Evolutionary conservation across 345 rosid species (phyloP), one percentile per base, ranked within the genome.

Genomic region (Acer campestre): DNA sequence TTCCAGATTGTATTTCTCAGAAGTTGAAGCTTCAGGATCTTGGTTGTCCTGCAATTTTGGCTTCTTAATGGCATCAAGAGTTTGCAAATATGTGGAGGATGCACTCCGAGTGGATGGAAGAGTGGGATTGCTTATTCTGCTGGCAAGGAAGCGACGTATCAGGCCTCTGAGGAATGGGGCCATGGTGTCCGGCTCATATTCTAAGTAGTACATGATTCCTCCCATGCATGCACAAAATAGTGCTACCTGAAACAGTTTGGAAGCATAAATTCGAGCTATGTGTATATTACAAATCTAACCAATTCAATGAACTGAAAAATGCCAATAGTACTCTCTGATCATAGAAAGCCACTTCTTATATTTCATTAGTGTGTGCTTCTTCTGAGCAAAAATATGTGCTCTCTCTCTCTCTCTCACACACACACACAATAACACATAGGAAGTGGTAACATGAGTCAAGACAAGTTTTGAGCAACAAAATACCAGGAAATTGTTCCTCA

Each of bases 191-290:
- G 99, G 99, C 74, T 97, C 99, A 67, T 97, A 70, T 81, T 97
- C 98, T 68, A 94, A 84, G 82, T 88, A 97, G 84, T 97, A 97
- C 99, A 94, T 97, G 40, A 97, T 85, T 85, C 98, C 99, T 84
- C 99, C 99, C 97, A 97, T 97, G 83, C 98, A 97, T 31, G 92
- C 96, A 84, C 97, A 93, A 76, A 94, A 97, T 70, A 97, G 72
- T 23, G 94, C 96, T 76, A 97, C 99, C 99, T 97, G 94, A 22
- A 79, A 71, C 65, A 55, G 18, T 65, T 64, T 8, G 35, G 68
- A 80, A 72, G 59, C 68, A 66, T 31, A 16, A 20, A 40, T 35
- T 69, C 25, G 68, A 23, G 68, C 44, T 29, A 18, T 61, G 12
- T n/a, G 17, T 61, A 23, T 61, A 23, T 4, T 55, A 62, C 17